A percentile compares a stretch with the other conserved stretches of the same genome.
Conservation (phyloP, 495 filamentous ascomycete species). For the Darksidea phi region DNA sequence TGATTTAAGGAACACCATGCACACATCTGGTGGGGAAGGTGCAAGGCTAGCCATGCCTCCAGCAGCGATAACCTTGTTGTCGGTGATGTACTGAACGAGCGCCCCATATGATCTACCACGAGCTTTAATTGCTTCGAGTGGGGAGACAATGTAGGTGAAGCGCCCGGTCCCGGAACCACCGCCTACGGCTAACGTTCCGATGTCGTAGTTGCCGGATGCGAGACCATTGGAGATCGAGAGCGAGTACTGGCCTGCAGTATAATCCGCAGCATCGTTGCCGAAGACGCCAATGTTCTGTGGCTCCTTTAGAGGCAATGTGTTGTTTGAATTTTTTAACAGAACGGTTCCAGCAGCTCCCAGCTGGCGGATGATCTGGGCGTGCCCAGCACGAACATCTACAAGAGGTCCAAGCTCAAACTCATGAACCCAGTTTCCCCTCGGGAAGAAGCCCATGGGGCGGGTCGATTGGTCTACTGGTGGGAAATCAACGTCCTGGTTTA, state of each 20-base stretch:
- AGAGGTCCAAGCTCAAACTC: constrained; percentile 18
- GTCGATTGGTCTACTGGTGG: constrained; percentile 29
- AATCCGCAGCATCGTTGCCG: constrained; percentile 59
- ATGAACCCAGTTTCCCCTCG: constrained; percentile 11
- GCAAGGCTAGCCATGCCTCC: constrained; percentile 38
- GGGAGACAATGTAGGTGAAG: constrained; percentile 54
- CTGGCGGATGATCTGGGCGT: constrained; percentile 53
- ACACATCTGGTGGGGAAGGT: constrained; percentile 40
- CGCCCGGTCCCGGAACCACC: constrained; percentile 59
- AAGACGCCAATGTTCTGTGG: constrained; percentile 59
- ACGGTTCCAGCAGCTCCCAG: constrained; percentile 60
- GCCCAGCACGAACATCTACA: constrained; percentile 53
- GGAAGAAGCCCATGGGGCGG: constrained; percentile 23
- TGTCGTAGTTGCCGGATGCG: constrained; percentile 51
- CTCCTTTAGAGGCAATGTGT: constrained; percentile 53
- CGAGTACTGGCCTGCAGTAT: constrained; percentile 11
- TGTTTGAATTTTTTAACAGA: constrained; percentile 60
- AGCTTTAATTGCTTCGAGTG: constrained; percentile 58
- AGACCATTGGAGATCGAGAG: constrained; percentile 38
- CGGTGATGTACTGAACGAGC: constrained; percentile 40
- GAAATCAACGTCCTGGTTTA: constrained; percentile 35
- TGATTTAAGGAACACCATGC: constrained; percentile 59
- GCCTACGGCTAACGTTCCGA: constrained; percentile 57
- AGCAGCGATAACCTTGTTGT: constrained; percentile 44
- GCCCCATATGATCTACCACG: constrained; percentile 22